Conservation (phyloP, 257 asterid species). For the Gentiana straminea region DNA sequence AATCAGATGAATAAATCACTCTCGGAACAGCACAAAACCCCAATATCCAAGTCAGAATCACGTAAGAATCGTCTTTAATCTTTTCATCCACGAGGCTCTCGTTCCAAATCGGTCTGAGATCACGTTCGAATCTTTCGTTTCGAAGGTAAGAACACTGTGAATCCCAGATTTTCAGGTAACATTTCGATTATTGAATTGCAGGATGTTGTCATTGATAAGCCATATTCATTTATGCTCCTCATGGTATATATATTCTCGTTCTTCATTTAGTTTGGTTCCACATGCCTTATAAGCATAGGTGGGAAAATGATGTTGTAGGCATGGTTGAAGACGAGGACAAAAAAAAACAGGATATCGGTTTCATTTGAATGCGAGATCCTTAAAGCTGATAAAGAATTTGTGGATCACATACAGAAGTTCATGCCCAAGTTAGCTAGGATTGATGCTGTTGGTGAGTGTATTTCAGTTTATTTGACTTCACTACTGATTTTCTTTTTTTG, state of each 20-base stretch:
- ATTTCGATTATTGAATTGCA: neutral
- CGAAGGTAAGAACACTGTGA: too few relatives aligned
- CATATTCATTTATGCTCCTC: too few relatives aligned
- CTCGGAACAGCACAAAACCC: too few relatives aligned
- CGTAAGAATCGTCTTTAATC: too few relatives aligned
- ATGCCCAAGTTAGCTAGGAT: conserved; percentile 90
- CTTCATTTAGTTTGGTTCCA: neutral
- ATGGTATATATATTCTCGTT: neutral
- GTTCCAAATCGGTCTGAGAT: too few relatives aligned
- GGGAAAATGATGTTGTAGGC: conserved; percentile 86
- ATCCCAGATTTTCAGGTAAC: too few relatives aligned
- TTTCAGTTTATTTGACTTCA: neutral
- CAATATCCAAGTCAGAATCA: too few relatives aligned
- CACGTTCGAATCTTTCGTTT: too few relatives aligned
- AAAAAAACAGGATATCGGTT: conserved; percentile 36
- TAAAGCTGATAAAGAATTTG: conserved; percentile 83
- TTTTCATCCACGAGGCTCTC: too few relatives aligned
- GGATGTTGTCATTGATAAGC: too few relatives aligned
- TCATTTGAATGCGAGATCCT: conserved; percentile 87
- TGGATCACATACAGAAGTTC: conserved; percentile 76
- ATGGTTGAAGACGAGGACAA: conserved; percentile 70
- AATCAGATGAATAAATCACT: too few relatives aligned
- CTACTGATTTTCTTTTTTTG: neutral
- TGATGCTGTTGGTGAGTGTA: conserved; percentile 76
- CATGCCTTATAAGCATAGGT: conserved; percentile 29